phyloP scores from a whole-genome alignment of 1,284 basidiomycete genomes.

The Meripilus lineatus region DNA sequence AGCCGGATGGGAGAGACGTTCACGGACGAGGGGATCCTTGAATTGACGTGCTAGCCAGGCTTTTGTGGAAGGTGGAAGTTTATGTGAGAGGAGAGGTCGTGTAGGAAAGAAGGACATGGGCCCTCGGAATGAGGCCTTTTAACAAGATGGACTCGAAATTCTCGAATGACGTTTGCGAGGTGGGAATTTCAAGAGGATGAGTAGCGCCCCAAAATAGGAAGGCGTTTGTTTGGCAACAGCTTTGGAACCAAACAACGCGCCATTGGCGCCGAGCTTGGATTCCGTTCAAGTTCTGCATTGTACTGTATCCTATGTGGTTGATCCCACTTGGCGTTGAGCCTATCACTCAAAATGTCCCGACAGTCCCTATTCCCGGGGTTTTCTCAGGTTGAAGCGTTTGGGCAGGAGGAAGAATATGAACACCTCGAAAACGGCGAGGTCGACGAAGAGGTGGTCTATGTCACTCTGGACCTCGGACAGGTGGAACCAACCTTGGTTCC shows the following conservation, averaged over 20 bases:
- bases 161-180: no score
- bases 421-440: constrained; percentile 33
- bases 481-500: constrained; percentile 72
- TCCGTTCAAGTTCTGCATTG: no score
- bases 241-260: constrained; percentile 14
- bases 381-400: constrained; percentile 57
- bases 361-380: constrained; percentile 43
- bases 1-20: constrained; percentile 40
- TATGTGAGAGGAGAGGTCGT: constrained; percentile 14
- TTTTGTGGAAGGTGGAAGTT: constrained; percentile 25
- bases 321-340: no score
- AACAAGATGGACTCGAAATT: not conserved
- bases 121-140: not conserved
- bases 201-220: not conserved
- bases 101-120: constrained; percentile 16
- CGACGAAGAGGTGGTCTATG: constrained; percentile 55
- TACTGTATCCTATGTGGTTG: no score
- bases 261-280: not conserved
- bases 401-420: constrained; percentile 55
- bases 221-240: constrained; percentile 17
- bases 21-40: constrained; percentile 64
- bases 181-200: not conserved
- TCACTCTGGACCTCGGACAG: constrained; percentile 65
- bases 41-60: constrained; percentile 61
- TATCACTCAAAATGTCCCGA: no score